Base-by-base conservation (phyloP, 257 asterid genomes). In the Vinca minor region DNA sequence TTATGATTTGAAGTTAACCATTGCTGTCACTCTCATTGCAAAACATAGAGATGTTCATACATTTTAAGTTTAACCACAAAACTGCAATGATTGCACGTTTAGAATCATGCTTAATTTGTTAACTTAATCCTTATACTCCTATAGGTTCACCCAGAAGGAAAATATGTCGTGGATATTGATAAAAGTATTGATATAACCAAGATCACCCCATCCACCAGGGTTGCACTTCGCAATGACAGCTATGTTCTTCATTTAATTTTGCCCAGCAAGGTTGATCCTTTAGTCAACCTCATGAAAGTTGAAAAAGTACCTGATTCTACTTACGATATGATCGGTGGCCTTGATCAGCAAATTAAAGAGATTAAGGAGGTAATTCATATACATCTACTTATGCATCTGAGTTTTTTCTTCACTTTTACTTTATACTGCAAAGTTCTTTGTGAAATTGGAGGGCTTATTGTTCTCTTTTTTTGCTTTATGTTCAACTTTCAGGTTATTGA, bases 281-380 rank as follows among this genome's bases (percentile, higher is more conserved):
- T 86, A 77, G 96, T 91, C 80, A 91, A 91, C 75, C 98, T 91
- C 25, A 91, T 91, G 98, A 88, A 91, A 79, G 98, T 91, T 29
- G 98, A 91, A 58, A 88, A 88, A 71, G 95, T 91, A 66, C 96
- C 95, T 0, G 98, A 91, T 71, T 91, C 96, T 69, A 91, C 98
- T 35, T 91, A 91, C 72, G 95, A 88, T 86, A 91, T 91, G 98
- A 88, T 91, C 76, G 96, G 96, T 76, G 95, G 95, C 36, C 95
- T 87, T 45, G 97, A 87, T 74, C 96, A 85, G 79, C 96, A 91
- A 76, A 91, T 91, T 69, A 91, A 87, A 59, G 97, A 91, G 82
- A 91, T 91, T 32, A 87, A 91, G 74, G 97, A 91, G 95, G 97
- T 86, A 8, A 44, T 1, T 38, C 71, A 48, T 47, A 64, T 17